A percentile compares a stretch with the other conserved stretches of the same genome.
Evolutionary conservation across 768 basidiomycete species (phyloP).

Genomic region (Amanita inopinata): DNA sequence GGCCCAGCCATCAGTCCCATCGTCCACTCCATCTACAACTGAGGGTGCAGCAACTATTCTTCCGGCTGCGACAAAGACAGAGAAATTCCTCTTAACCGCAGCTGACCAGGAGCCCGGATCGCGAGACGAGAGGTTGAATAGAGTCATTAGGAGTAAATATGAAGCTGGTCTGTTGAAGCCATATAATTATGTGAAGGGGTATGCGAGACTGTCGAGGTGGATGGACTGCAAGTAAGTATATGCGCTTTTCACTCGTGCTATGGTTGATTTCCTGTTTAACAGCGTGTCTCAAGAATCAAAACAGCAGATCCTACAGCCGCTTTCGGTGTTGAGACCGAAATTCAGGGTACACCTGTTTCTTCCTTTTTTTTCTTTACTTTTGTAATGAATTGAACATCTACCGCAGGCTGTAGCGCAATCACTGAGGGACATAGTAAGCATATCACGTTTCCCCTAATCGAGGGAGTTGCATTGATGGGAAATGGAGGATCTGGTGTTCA

Average conservation of each 20-base stretch:
- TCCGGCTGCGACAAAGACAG: conserved; percentile 70
- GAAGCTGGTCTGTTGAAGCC: conserved; percentile 93
- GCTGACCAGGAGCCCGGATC: conserved; percentile 92
- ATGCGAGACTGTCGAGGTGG: conserved; percentile 84
- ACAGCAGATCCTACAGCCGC: conserved; percentile 83
- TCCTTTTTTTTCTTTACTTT: conserved; percentile 2
- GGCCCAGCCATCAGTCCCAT: not conserved
- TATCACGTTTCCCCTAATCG: no score
- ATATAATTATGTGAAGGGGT: conserved; percentile 95
- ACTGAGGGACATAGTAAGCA: conserved; percentile 69
- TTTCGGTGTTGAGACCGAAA: conserved; percentile 78
- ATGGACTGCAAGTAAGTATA: conserved; percentile 79
- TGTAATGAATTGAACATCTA: conserved; percentile 6
- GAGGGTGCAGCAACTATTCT: conserved; percentile 45
- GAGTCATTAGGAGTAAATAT: conserved; percentile 93
- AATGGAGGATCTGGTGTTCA: conserved; percentile 81
- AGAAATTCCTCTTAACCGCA: conserved; percentile 84
- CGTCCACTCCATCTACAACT: conserved; percentile 13
- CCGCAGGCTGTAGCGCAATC: conserved; percentile 69
- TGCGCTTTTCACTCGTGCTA: not conserved
- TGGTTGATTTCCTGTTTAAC: conserved; percentile 7
- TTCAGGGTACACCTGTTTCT: conserved; percentile 52
- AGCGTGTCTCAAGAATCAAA: conserved; percentile 88
- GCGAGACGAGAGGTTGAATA: conserved; percentile 78
- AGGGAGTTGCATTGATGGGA: not conserved